Evolutionary conservation across 805 yeast genomes (phyloP), one percentile per base, ranked within the genome.

Genomic region (Cyberlindnera amylophila): DNA sequence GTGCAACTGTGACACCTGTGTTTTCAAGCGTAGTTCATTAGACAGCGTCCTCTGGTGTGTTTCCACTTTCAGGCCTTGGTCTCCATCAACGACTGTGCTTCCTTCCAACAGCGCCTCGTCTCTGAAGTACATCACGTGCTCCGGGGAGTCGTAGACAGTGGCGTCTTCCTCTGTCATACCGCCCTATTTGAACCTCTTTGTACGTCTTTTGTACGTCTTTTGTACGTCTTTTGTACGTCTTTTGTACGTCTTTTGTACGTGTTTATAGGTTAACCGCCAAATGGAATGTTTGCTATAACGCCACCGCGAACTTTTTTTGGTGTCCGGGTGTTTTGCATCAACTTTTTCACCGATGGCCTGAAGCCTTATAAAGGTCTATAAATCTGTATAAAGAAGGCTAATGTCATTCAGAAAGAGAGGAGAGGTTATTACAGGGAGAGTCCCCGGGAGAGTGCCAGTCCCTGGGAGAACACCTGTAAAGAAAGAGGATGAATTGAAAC

Each of bases 1-100:
- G 47, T 78, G 84, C 43, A 83, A 64, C 57, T 90, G 96, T 45
- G 81, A 78, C 26, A 83, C 59, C 39, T 88, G 82, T 1, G 82
- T 69, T 35, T 71, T 67, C 46, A 71, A 54, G n/a, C 69, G 62
- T 16, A 50, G 55, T 34, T 61, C 64, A 24, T 61, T 59, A 7
- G 64, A 62, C 17, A 49, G 41, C 3, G 60, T 54, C 44, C 58
- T 47, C 23, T 32, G 35, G 34, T 58, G 58, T 7, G 39, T 32
- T 1, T 49, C 45, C n/a, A 33, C 38, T n/a, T 39, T 49, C 9
- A 42, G 23, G 11, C 32, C 36, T 2, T 34, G 41, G 14, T 56
- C 51, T 5, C 59, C 59, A 29, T 57, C 58, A 32, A 49, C 40
- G 3, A 55, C 51, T 3, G 62, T 55, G 23, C 55, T 42, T 10